phyloP scores from a whole-genome alignment of 768 basidiomycete species.

The Hortiboletus flavorubellus region DNA sequence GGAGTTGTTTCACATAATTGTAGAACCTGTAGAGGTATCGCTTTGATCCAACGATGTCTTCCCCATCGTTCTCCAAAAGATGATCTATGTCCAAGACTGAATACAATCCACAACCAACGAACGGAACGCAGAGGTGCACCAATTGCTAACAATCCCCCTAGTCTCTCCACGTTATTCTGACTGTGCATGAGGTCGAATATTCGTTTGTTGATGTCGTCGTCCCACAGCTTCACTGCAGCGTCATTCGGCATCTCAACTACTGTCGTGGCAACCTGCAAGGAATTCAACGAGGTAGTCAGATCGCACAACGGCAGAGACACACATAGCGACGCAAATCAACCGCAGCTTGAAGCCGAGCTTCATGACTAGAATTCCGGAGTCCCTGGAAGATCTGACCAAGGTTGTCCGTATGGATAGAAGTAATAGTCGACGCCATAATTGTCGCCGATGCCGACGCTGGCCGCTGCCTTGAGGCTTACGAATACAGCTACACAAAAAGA shows the following conservation, averaged over 20 bases:
- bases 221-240: constrained; percentile 78
- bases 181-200: constrained; percentile 85
- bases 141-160: constrained; percentile 86
- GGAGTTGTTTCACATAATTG: constrained; percentile 90
- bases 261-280: constrained; percentile 60
- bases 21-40: constrained; percentile 81
- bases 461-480: constrained; percentile 8
- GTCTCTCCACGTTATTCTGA: constrained; percentile 70
- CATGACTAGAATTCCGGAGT: constrained; percentile 60
- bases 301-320: constrained; percentile 26
- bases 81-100: constrained; percentile 45
- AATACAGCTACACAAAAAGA: constrained; percentile 2
- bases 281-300: constrained; percentile 9
- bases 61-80: constrained; percentile 71
- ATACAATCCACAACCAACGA: constrained; percentile 4
- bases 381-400: constrained; percentile 66
- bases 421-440: constrained; percentile 60
- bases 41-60: constrained; percentile 79
- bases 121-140: constrained; percentile 43
- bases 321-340: constrained; percentile 74
- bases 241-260: constrained; percentile 82
- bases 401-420: constrained; percentile 56
- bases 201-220: constrained; percentile 74
- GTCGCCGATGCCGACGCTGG: constrained; percentile 10
- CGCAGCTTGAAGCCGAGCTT: constrained; percentile 66